Evolutionary conservation across 2,329 filamentous ascomycete species (phyloP), one percentile per base, ranked within the genome.

Genomic region (Penicillium sp.): DNA sequence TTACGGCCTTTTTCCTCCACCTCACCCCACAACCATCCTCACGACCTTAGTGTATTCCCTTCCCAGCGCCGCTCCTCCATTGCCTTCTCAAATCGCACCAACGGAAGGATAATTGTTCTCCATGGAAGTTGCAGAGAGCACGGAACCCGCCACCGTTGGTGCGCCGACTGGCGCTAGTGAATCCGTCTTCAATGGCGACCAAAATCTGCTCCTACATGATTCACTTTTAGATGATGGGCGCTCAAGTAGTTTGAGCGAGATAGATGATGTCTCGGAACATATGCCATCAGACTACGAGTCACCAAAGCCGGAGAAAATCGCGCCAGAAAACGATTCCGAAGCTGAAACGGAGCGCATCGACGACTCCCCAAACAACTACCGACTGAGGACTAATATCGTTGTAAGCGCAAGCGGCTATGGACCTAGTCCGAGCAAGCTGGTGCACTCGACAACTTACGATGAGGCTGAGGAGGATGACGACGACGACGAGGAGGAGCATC

Each of bases 341-440:
- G 94, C 94, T 38, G 94, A 97, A 79, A 98, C 94, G 1, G 93
- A 97, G 79, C 89, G 95, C 62, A 85, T 99, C 63, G 95, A 95
- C 73, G 89, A 91, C 72, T 96, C 92, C n/a, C 93, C 93, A 19
- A 87, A 88, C 65, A 91, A 84, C 71, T 79, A 84, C 72, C 84
- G 88, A 67, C 71, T 71, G 51, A 84, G 86, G 69, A 83, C 85
- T 70, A 85, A 89, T 69, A 85, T 90, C 9, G 82, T 88, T 48
- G 76, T 89, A 66, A 86, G 84, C 72, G 83, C 84, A 59, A 82
- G 84, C 62, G 84, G 80, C 59, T 71, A 87, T 66, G 88, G 90
- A 69, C 86, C 85, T 67, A 92, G 89, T 58, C 91, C 91, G 3
- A 93, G 90, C 82, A 94, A 93, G 80, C 84, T 93, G 63, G 87